Evolutionary conservation across 2,329 filamentous ascomycete genomes (phyloP).

Genomic region (Stachybotrys chartarum): DNA sequence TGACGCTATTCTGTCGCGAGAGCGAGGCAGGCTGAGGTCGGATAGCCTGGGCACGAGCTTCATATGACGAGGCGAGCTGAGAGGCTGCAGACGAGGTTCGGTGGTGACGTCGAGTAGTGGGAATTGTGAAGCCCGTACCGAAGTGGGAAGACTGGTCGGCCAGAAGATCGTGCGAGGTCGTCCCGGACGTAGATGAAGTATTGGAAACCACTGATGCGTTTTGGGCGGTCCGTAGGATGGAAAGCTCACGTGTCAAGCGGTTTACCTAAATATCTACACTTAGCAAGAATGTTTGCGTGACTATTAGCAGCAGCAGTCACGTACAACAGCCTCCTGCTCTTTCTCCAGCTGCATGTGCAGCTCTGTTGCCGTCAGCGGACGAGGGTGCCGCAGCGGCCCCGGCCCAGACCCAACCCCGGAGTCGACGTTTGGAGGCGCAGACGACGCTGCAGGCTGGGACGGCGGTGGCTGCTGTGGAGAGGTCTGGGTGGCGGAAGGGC

Average conservation of each 20-base stretch:
- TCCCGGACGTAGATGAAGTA: conserved; percentile 53
- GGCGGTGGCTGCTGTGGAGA: conserved; percentile 20
- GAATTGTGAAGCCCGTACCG: conserved; percentile 51
- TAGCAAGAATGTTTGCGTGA: neutral
- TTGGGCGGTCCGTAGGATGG: conserved; percentile 66
- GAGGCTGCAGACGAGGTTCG: conserved; percentile 54
- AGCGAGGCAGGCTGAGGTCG: conserved; percentile 37
- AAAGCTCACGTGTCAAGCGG: conserved; percentile 82
- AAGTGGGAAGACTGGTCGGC: conserved; percentile 47
- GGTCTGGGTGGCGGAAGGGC: conserved; percentile 25
- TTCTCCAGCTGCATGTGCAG: conserved; percentile 86
- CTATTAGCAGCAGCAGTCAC: conserved; percentile 13
- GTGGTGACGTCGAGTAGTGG: conserved; percentile 46
- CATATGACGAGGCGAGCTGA: conserved; percentile 31
- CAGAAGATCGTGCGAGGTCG: conserved; percentile 41
- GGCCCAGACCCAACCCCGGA: conserved; percentile 47
- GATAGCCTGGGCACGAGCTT: conserved; percentile 34
- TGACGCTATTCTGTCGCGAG: conserved; percentile 49
- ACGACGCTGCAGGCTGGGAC: conserved; percentile 12
- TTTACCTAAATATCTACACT: conserved; percentile 58
- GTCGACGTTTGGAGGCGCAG: conserved; percentile 21
- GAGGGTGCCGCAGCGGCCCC: conserved; percentile 76
- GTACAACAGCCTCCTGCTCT: conserved; percentile 87
- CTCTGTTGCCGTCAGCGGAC: conserved; percentile 81
- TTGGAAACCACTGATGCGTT: conserved; percentile 62